Evolutionary conservation across 352 stramenopile genomes (phyloP).

Genomic region (Phytopythium boreale): DNA sequence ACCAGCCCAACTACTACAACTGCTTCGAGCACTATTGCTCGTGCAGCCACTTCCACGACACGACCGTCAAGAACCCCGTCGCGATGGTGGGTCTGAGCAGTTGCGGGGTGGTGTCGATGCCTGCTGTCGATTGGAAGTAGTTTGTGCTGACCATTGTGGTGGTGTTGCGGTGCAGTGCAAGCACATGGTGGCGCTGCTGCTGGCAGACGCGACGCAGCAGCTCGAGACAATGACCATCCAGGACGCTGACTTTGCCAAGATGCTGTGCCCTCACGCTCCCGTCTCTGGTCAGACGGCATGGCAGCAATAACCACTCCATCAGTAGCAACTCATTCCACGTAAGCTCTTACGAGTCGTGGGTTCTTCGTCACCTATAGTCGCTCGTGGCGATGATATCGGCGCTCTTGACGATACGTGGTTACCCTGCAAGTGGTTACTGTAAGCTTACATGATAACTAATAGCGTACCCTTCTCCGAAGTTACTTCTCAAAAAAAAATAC

Average conservation of each 20-base stretch:
- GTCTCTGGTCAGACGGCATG: neutral
- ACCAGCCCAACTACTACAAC: constrained; percentile 65
- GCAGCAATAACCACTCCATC: neutral
- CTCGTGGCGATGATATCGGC: too few relatives aligned
- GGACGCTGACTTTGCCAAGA: constrained; percentile 54
- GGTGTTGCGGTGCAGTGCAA: constrained; percentile 44
- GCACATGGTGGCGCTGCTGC: constrained; percentile 59
- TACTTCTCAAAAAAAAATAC: neutral
- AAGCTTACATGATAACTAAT: too few relatives aligned
- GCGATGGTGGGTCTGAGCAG: constrained; percentile 42
- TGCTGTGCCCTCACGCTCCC: constrained; percentile 37
- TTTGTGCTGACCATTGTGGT: too few relatives aligned
- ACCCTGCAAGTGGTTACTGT: too few relatives aligned
- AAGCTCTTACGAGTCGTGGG: too few relatives aligned
- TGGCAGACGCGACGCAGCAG: constrained; percentile 52
- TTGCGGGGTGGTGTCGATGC: neutral
- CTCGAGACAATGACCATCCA: constrained; percentile 46
- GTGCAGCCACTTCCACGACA: constrained; percentile 52
- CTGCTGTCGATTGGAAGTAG: neutral
- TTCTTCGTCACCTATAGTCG: too few relatives aligned
- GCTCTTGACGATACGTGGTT: too few relatives aligned
- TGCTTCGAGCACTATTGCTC: constrained; percentile 70
- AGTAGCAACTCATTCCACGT: too few relatives aligned
- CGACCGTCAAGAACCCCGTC: constrained; percentile 28
- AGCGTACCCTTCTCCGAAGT: too few relatives aligned